Conservation (phyloP, 176 grass and related monocot genomes). For the Rhynchospora tenuis region DNA sequence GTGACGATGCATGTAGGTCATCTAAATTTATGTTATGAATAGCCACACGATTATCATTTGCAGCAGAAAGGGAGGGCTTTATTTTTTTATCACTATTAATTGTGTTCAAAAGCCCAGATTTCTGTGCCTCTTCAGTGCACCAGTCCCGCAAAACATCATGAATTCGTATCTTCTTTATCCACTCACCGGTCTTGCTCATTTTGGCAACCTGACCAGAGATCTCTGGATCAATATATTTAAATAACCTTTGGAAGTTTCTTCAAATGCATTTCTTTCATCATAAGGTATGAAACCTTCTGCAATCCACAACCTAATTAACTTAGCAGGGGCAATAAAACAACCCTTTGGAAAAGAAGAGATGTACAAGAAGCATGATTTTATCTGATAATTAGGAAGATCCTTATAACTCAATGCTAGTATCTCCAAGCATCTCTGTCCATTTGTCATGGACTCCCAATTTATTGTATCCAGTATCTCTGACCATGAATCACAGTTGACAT, state of each 20-base stretch:
- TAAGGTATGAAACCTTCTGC: constrained; percentile 19
- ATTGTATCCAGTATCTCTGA: constrained; percentile 14
- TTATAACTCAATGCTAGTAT: constrained; percentile 23
- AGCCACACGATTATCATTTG: neutral
- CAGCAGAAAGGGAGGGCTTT: neutral
- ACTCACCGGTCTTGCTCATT: neutral
- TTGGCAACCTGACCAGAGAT: constrained; percentile 33
- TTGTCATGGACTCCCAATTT: constrained; percentile 21
- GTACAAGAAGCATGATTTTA: constrained; percentile 24
- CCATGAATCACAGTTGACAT: constrained; percentile 8
- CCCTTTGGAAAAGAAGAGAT: constrained; percentile 12
- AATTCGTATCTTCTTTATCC: constrained; percentile 11
- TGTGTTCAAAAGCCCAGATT: constrained; percentile 11
- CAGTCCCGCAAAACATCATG: constrained; percentile 38
- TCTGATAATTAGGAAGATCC: constrained; percentile 11
- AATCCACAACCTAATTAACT: constrained; percentile 19
- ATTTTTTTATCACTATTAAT: neutral
- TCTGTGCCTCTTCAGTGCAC: constrained; percentile 28
- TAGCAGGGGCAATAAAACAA: neutral
- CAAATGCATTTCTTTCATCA: neutral
- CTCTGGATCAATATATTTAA: constrained; percentile 23
- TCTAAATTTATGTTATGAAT: constrained; percentile 13
- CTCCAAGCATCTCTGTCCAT: constrained; percentile 14
- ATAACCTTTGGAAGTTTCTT: constrained; percentile 14
- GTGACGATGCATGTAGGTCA: neutral